A percentile compares a stretch with the other conserved stretches of the same genome.
Conservation (phyloP, 2,329 filamentous ascomycete species). For the Ceratocystis smalleyi region DNA sequence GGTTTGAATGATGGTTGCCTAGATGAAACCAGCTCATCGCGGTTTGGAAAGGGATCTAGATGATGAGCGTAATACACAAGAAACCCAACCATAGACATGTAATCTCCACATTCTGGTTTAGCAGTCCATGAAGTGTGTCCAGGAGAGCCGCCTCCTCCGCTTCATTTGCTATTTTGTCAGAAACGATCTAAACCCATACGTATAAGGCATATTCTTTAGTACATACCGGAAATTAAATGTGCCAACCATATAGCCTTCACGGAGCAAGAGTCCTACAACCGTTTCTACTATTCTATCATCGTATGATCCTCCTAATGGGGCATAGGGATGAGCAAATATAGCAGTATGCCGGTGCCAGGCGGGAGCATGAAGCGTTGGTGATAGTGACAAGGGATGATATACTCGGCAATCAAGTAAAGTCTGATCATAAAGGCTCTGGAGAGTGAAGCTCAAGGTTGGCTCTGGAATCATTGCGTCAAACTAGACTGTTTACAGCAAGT, state of each 20-base stretch:
- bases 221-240: conserved; percentile 79
- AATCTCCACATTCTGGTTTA: conserved; percentile 66
- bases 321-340: conserved; percentile 80
- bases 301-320: conserved; percentile 67
- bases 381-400: conserved; percentile 49
- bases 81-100: conserved; percentile 67
- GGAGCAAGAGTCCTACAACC: conserved; percentile 48
- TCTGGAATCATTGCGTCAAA: conserved; percentile 8
- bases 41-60: conserved; percentile 29
- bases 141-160: conserved; percentile 59
- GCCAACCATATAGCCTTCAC: conserved; percentile 56
- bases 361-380: conserved; percentile 22
- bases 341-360: conserved; percentile 37
- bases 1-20: not conserved
- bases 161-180: conserved; percentile 24
- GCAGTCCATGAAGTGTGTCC: conserved; percentile 80
- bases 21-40: conserved; percentile 8
- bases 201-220: not conserved
- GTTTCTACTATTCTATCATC: conserved; percentile 68
- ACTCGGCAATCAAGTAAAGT: conserved; percentile 64
- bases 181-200: not conserved
- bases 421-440: conserved; percentile 66
- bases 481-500: not conserved
- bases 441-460: conserved; percentile 32
- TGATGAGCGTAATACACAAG: conserved; percentile 55